Evolutionary conservation across 139 green algal genomes (phyloP).

Genomic region (Closterium sp.): DNA sequence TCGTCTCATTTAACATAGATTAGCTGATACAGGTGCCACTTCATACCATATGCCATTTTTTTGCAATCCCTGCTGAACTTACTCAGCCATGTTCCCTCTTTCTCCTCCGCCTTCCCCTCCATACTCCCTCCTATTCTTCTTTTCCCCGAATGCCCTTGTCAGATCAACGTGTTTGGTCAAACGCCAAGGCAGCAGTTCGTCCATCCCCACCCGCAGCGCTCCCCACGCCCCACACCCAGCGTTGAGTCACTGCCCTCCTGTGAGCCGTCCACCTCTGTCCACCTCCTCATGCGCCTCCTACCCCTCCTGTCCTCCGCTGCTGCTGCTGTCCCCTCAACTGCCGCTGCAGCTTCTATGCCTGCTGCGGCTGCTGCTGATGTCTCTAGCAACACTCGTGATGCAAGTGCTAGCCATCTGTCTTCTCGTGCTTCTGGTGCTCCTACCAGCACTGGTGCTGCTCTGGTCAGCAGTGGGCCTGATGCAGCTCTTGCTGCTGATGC

Average conservation of each 20-base stretch:
- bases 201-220: background rate
- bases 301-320: background rate
- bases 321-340: background rate
- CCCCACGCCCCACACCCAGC: background rate
- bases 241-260: background rate
- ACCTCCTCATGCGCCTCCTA: constrained; percentile 1
- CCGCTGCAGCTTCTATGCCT: background rate
- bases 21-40: too few species aligned
- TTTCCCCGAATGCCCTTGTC: background rate
- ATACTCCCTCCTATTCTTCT: too few species aligned
- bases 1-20: too few species aligned
- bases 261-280: background rate
- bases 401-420: too few species aligned
- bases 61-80: too few species aligned
- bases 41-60: too few species aligned
- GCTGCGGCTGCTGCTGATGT: background rate
- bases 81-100: too few species aligned
- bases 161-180: background rate
- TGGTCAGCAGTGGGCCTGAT: background rate
- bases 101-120: too few species aligned
- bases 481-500: background rate
- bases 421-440: background rate
- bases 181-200: background rate
- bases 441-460: background rate
- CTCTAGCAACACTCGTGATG: background rate